Conservation (phyloP, 2,329 filamentous ascomycete species). For the Aspergillus puulaauensis region DNA sequence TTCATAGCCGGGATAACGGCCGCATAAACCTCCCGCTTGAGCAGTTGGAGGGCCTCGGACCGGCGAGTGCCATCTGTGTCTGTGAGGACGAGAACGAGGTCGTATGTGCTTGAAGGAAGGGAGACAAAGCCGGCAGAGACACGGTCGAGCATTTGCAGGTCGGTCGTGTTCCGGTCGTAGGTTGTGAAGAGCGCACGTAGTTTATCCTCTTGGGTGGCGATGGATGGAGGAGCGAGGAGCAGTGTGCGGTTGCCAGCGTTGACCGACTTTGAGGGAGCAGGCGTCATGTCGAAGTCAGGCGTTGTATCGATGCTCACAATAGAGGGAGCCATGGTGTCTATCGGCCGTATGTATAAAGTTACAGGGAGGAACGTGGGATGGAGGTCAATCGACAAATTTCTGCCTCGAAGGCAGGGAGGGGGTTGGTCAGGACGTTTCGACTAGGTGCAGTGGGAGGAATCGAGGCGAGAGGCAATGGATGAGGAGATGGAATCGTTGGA, state of each 20-base stretch:
- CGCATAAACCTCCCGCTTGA: constrained; percentile 67
- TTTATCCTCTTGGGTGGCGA: constrained; percentile 79
- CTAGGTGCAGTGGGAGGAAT: not conserved
- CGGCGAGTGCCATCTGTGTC: constrained; percentile 68
- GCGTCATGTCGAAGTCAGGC: constrained; percentile 49
- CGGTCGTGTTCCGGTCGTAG: constrained; percentile 73
- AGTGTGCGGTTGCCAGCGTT: constrained; percentile 59
- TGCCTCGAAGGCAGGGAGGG: not conserved
- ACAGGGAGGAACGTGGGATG: not conserved
- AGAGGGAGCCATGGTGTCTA: constrained; percentile 15
- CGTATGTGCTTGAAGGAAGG: constrained; percentile 76
- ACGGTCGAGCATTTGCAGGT: constrained; percentile 97
- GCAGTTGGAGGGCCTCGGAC: constrained; percentile 62
- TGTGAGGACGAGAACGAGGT: constrained; percentile 78
- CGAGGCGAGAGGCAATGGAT: not conserved
- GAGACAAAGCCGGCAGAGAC: constrained; percentile 77
- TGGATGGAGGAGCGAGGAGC: constrained; percentile 84
- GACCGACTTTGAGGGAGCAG: constrained; percentile 26
- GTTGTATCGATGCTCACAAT: constrained; percentile 53
- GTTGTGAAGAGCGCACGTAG: constrained; percentile 69
- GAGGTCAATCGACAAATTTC: not conserved
- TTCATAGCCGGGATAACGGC: constrained; percentile 61
- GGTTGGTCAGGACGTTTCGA: not conserved
- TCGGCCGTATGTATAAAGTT: not conserved
- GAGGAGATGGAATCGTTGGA: not conserved